Evolutionary conservation across 2,329 filamentous ascomycete genomes (phyloP).

Genomic region (Neofusicoccum cordaticola): DNA sequence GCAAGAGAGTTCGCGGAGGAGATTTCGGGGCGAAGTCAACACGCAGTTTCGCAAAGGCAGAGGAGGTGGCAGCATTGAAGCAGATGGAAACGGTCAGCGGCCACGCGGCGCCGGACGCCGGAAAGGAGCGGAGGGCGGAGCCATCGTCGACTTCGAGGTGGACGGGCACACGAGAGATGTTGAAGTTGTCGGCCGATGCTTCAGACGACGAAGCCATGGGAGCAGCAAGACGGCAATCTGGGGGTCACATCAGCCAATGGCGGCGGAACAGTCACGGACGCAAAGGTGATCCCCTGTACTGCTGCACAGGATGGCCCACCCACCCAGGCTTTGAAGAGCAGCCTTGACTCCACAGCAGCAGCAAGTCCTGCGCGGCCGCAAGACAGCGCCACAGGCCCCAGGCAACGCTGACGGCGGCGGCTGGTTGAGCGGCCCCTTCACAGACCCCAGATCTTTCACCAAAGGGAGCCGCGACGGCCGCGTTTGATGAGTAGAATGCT

Average conservation of each 20-base stretch:
- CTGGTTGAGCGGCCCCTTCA: not conserved
- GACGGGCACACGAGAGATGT: not conserved
- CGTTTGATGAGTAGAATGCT: not conserved
- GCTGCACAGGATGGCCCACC: not conserved
- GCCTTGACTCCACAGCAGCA: not conserved
- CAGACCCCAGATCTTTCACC: conserved; percentile 8
- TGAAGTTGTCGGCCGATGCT: not conserved
- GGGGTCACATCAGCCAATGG: not conserved
- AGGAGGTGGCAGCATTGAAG: not conserved
- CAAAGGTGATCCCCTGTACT: not conserved
- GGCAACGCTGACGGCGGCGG: not conserved
- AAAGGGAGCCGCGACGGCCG: not conserved
- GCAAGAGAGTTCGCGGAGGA: not conserved
- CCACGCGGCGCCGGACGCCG: not conserved
- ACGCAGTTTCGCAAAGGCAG: not conserved
- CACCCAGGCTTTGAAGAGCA: not conserved
- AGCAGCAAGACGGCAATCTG: too few relatives aligned
- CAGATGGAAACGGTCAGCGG: not conserved
- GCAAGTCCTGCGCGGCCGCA: not conserved
- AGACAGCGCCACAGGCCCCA: not conserved
- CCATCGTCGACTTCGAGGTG: not conserved
- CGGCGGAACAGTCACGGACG: not conserved
- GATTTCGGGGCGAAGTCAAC: not conserved
- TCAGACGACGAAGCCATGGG: too few relatives aligned
- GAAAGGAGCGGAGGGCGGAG: not conserved